Evolutionary conservation across 345 rosid genomes (phyloP).

Genomic region (Pugionium cornutum): DNA sequence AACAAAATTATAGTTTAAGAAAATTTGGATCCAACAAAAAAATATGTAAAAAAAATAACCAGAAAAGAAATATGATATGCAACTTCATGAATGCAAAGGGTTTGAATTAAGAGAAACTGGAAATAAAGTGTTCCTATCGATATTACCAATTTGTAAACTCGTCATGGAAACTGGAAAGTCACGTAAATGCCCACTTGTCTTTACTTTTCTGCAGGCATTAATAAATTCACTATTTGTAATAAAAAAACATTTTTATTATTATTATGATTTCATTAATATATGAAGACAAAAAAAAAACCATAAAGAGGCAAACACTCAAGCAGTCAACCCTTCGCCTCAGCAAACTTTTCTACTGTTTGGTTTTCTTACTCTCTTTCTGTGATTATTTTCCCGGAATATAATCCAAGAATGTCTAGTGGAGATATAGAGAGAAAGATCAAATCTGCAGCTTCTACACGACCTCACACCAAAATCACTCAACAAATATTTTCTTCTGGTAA

Average conservation of each 20-base stretch:
- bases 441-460: constrained; percentile 8
- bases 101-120: too few species aligned
- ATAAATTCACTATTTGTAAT: not conserved
- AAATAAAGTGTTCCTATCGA: too few species aligned
- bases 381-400: not conserved
- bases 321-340: not conserved
- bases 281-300: constrained; percentile 9
- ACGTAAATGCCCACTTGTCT: too few species aligned
- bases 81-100: too few species aligned
- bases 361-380: constrained; percentile 5
- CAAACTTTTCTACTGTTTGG: constrained; percentile 4
- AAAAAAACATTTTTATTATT: not conserved
- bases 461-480: constrained; percentile 29
- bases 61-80: too few species aligned
- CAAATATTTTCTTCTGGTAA: constrained; percentile 28
- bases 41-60: too few species aligned
- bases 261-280: not conserved
- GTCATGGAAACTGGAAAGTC: too few species aligned
- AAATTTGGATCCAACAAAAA: too few species aligned
- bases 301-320: not conserved
- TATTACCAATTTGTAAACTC: too few species aligned
- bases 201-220: constrained; percentile 8
- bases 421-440: constrained; percentile 9
- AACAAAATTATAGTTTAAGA: too few species aligned
- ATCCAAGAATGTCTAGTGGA: constrained; percentile 15